Evolutionary conservation across 2,329 filamentous ascomycete species (phyloP).

Genomic region (Macrophomina tecta): DNA sequence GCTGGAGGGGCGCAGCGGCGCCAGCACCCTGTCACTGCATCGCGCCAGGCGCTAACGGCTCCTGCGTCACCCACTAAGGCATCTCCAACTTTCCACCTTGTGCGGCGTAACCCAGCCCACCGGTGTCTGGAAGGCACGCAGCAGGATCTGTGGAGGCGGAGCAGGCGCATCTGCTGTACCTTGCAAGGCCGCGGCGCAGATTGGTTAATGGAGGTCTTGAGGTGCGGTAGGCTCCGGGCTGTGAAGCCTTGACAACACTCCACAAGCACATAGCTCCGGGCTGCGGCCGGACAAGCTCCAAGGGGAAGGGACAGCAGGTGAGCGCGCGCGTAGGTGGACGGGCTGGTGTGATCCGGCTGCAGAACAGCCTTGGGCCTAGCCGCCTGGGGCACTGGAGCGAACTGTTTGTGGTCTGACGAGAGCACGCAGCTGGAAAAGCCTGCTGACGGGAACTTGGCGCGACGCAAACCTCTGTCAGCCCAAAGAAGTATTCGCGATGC

Average conservation of each 20-base stretch:
- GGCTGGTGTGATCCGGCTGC: slow-evolving; percentile 17
- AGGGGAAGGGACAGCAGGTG: neutral
- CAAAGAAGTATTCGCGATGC: slow-evolving; percentile 7
- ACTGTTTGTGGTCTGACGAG: slow-evolving; percentile 8
- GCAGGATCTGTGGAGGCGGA: neutral
- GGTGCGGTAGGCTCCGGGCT: neutral
- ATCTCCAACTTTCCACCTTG: neutral
- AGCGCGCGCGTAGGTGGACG: slow-evolving; percentile 7
- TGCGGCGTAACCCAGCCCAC: neutral
- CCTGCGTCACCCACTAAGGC: neutral
- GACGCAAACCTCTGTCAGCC: neutral
- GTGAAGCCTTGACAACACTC: neutral
- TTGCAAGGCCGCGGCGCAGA: neutral
- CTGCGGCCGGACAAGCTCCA: neutral
- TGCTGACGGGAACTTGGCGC: slow-evolving; percentile 8
- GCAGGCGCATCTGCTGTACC: neutral
- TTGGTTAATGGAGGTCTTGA: neutral
- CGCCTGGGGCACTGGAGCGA: neutral
- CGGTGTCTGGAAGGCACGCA: neutral
- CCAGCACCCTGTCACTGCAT: neutral
- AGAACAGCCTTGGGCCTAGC: slow-evolving; percentile 13
- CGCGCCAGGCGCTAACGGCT: slow-evolving; percentile 21
- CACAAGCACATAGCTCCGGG: neutral
- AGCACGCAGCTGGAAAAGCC: neutral
- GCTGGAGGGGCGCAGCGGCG: slow-evolving; percentile 21